phyloP scores from a whole-genome alignment of 768 basidiomycete species.

The Russula vinacea region DNA sequence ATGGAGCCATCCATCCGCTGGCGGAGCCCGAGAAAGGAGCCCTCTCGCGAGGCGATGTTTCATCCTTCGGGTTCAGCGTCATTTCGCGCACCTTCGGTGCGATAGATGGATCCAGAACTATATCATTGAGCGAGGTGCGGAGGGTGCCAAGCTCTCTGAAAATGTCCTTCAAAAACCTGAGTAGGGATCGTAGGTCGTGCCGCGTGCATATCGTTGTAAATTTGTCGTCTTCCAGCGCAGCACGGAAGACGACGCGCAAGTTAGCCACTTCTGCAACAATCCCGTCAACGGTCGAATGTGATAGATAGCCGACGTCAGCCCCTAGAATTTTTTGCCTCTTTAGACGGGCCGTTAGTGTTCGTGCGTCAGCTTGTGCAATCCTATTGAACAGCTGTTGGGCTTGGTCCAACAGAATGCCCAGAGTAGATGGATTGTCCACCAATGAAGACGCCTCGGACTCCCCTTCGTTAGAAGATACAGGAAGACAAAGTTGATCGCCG shows the following conservation, averaged over 20 bases:
- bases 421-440: slow-evolving; percentile 49
- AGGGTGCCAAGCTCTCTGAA: slow-evolving; percentile 81
- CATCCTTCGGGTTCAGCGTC: slow-evolving; percentile 58
- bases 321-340: slow-evolving; percentile 86
- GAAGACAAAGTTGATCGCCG: slow-evolving; percentile 36
- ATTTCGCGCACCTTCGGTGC: slow-evolving; percentile 70
- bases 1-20: slow-evolving; percentile 80
- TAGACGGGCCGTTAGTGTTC: slow-evolving; percentile 85
- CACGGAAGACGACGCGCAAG: slow-evolving; percentile 72
- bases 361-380: slow-evolving; percentile 72
- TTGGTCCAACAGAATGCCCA: slow-evolving; percentile 61
- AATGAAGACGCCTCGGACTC: slow-evolving; percentile 76
- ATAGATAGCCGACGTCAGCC: slow-evolving; percentile 84
- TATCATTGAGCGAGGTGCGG: slow-evolving; percentile 79
- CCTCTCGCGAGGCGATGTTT: slow-evolving; percentile 40
- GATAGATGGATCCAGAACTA: slow-evolving; percentile 81
- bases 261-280: slow-evolving; percentile 67
- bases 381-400: slow-evolving; percentile 60
- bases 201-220: slow-evolving; percentile 59
- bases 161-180: slow-evolving; percentile 82
- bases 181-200: slow-evolving; percentile 75
- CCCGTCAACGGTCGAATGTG: slow-evolving; percentile 71
- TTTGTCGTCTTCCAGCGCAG: slow-evolving; percentile 72
- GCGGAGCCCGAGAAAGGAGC: slow-evolving; percentile 35
- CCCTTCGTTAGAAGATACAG: slow-evolving; percentile 49